A percentile compares a stretch with the other conserved stretches of the same genome.
Conservation (phyloP, 2,329 filamentous ascomycete species). For the Orbilia oligospora region DNA sequence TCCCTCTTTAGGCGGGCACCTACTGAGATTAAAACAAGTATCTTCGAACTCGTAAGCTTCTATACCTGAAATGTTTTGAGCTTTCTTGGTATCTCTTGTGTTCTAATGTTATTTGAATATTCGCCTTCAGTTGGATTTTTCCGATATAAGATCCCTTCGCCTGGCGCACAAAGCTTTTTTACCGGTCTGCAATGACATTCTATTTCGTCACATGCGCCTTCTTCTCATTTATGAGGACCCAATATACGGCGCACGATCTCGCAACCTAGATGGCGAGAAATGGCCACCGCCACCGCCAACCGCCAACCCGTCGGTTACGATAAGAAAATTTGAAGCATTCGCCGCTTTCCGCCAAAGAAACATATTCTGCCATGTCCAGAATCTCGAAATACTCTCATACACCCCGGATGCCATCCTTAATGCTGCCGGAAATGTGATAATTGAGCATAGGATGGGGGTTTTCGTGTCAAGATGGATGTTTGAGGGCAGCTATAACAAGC, state of each 20-base stretch:
- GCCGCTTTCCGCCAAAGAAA: conserved; percentile 1
- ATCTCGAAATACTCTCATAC: conserved; percentile 8
- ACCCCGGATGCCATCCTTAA: not conserved
- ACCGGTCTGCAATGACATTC: not conserved
- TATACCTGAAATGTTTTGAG: not conserved
- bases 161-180: not conserved
- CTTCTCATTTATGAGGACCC: not conserved
- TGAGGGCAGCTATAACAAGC: too few relatives aligned
- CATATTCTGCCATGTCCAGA: not conserved
- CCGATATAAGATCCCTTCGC: conserved; percentile 7
- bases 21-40: not conserved
- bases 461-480: not conserved
- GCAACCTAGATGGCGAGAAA: not conserved
- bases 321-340: conserved; percentile 1
- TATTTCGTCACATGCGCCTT: conserved; percentile 9
- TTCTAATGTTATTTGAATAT: not conserved
- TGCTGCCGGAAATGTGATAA: not conserved
- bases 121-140: not conserved
- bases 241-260: not conserved
- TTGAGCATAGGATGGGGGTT: conserved; percentile 3
- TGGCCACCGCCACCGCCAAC: not conserved
- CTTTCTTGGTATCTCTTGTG: not conserved
- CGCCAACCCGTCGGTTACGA: not conserved
- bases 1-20: not conserved
- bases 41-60: conserved; percentile 6